Evolutionary conservation across 176 grass and related monocot species (phyloP), one percentile per base, ranked within the genome.

Genomic region (Rhynchospora breviuscula): DNA sequence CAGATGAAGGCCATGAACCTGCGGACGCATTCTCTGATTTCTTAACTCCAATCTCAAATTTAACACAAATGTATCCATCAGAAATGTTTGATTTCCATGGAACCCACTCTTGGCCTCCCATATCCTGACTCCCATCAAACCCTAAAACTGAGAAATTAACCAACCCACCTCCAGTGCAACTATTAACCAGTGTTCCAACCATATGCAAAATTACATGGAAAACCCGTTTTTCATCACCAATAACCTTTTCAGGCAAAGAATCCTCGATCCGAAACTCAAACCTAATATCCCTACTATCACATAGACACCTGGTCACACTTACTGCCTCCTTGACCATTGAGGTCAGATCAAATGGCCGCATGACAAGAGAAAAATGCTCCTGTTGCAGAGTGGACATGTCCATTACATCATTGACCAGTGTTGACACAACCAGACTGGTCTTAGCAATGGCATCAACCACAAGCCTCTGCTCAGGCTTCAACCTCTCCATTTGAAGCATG

Each of bases 131-230:
- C 64, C 91, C 86, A 83, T 85, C 88, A 79, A 91, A 89, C 8
- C 76, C 87, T 69, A 81, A 72, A 70, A 93, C 93, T 85, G 79
- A 93, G 64, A 95, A 90, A 3, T 81, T 87, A 44, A 93, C 78
- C n/a, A 12, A 82, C 33, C 56, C 84, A 25, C 88, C 88, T 47
- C 87, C 86, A 81, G 81, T 76, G 48, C 86, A 90, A 11, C 85
- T 88, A 63, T 84, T 83, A 70, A 93, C 77, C 66, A 99, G 85
- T 77, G 88, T 88, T 53, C 89, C 93, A 15, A 99, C 77, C 93
- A 95, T 95, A 73, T 99, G 93, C 58, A 93, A 75, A 56, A 99
- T 67, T 45, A 99, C 87, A 83, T 99, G 96, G 85, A 99, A 99
- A 79, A 99, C 87, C 61, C 96, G 86, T 82, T 93, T 95, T 87